These are phyloP conservation scores for Epichloe sp. DNA, from an alignment of 2,329 filamentous ascomycete genomes.

Conservation along the genomic window DNA sequence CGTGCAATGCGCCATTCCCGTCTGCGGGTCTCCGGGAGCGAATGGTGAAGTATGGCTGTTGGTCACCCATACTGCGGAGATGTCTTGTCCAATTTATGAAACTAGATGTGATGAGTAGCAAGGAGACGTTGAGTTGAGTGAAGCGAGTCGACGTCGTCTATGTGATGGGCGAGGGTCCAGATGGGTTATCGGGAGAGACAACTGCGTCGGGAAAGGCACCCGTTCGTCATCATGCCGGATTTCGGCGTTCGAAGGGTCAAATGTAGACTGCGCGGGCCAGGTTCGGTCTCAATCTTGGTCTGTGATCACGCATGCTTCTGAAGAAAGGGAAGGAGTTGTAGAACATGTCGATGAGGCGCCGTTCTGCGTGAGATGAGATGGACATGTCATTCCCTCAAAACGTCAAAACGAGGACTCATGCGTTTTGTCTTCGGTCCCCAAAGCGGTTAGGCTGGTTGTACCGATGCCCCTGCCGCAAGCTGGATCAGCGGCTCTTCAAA, in stretches of 20 bases:
- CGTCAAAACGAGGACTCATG: too few species aligned
- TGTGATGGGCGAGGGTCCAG: not conserved
- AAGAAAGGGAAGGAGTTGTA: not conserved
- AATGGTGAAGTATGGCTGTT: constrained; percentile 39
- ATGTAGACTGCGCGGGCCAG: not conserved
- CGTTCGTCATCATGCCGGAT: constrained; percentile 1
- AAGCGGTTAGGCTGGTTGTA: constrained; percentile 7
- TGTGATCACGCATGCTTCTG: not conserved
- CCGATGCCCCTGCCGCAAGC: not conserved
- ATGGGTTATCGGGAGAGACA: not conserved
- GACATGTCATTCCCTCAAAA: too few species aligned
- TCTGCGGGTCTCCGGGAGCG: constrained; percentile 34
- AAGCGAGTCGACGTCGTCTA: not conserved
- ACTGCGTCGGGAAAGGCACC: not conserved
- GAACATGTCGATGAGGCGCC: not conserved
- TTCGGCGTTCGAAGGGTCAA: not conserved
- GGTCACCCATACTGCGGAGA: constrained; percentile 24
- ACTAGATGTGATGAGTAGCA: not conserved
- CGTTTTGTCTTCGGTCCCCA: constrained; percentile 10
- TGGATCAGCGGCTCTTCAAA: too few species aligned
- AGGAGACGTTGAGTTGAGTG: not conserved
- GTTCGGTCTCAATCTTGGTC: not conserved
- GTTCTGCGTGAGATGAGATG: not conserved
- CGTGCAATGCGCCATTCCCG: constrained; percentile 31
- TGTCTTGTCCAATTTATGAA: not conserved